Evolutionary conservation across 345 rosid species (phyloP), one percentile per base, ranked within the genome.

Genomic region (Lumnitzera littorea): DNA sequence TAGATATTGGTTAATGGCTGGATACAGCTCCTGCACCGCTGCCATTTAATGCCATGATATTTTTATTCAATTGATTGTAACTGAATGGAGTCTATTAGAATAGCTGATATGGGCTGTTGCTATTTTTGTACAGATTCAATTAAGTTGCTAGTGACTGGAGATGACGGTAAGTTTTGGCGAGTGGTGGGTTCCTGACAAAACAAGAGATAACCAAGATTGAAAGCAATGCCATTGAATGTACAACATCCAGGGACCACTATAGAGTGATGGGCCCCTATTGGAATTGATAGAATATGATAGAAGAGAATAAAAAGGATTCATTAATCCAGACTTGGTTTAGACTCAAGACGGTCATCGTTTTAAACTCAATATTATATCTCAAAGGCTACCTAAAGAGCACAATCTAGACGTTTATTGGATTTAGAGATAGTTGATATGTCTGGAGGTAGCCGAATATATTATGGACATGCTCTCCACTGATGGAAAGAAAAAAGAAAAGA

Each of bases 71-170:
- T 31, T 49, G 20, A 16, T 61, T 11, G 24, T 27, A 27, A 11
- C 13, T 15, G 29, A 6, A 24, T 46, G 31, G 60, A 50, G 56
- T 20, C 51, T 49, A 31, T 47, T 5, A 27, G 29, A 17, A 20
- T 25, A 41, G 54, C 53, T 57, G 57, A 57, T 24, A 48, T 15
- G 56, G 46, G 62, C 17, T 64, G 68, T 43, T 13, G 51, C 11
- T 12, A 46, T 58, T 48, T 58, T 51, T 65, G 63, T n/a, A 50
- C 69, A 51, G 63, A 52, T 58, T 51, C 57, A 24, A 59, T 50
- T n/a, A 46, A 58, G 16, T 58, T 12, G 48, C 60, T 17, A 11
- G 49, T 41, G 24, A 41, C 51, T 60, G n/a, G 36, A 20, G 65
- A 43, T 51, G 10, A 48, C 23, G 51, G 23, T 16, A 15, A 46